Base-by-base conservation (phyloP, 169 alveolate genomes). In the Besnoitia besnoiti region DNA sequence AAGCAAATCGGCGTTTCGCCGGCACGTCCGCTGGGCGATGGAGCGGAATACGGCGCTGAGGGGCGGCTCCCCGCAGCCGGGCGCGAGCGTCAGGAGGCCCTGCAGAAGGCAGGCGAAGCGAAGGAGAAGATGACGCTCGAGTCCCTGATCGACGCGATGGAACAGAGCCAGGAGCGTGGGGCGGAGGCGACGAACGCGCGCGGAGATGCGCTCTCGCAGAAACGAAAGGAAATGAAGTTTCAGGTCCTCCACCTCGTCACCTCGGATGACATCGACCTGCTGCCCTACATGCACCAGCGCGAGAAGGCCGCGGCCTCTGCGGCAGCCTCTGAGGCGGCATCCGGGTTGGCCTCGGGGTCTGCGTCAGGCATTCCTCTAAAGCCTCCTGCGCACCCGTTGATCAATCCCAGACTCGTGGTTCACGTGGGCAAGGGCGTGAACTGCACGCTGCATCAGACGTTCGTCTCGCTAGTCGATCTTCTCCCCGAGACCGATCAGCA, bases 391-490 rank as follows among this genome's bases (percentile, higher is more conserved):
- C 79, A 77, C 12, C 92, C 92, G 59, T 39, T 89, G 49, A 46
- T 75, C 3, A 93, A 93, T 73, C 96, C 96, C 5, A 77, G 96
- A 39, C 44, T 92, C 59, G 94, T 95, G 21, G 85, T 95, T 33
- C 94, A 93, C 87, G 90, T 95, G n/a, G 94, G 94, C 55, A 89
- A 89, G 55, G 94, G 92, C 67, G 93, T 94, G 61, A 93, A 92
- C 85, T 88, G 94, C 85, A 92, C 89, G 47, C 51, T 95, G 10
- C 93, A 95, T 59, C 96, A 95, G 85, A 92, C 96, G 19, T 94
- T 90, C 75, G 93, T 95, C 73, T 88, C 94, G 24, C 87, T 39
- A 16, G 30, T 39, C 42, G 33, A 67, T 30, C 51, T 75, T 27
- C 62, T 90, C 61, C 55, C 85, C 14, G 62, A 49, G 61, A 8